Evolutionary conservation across 2,329 filamentous ascomycete genomes (phyloP).

Genomic region (Hawksworthiomyces lignivorus): DNA sequence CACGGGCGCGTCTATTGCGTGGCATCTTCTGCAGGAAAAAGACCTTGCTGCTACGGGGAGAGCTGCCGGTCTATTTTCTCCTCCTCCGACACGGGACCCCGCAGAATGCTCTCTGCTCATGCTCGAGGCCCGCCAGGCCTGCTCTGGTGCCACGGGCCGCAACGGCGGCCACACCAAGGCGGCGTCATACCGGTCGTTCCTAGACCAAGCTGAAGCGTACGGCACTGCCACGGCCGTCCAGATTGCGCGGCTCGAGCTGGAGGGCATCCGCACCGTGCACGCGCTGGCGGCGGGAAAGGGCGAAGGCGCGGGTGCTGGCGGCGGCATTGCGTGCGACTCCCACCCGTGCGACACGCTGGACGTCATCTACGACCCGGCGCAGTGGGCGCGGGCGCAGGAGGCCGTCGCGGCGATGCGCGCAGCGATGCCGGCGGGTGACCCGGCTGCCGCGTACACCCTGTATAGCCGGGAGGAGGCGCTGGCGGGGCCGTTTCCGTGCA

Average conservation of each 20-base stretch:
- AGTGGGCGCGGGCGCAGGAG: constrained; percentile 30
- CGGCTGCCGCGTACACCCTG: constrained; percentile 36
- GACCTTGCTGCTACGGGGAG: no score
- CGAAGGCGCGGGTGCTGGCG: constrained; percentile 40
- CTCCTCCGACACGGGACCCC: no score
- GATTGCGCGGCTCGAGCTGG: constrained; percentile 44
- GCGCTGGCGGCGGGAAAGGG: constrained; percentile 38
- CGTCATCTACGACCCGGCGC: constrained; percentile 43
- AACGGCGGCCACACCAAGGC: constrained; percentile 41
- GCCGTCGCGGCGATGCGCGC: constrained; percentile 37
- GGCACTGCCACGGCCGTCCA: constrained; percentile 41
- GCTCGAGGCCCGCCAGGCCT: constrained; percentile 58
- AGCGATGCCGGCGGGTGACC: constrained; percentile 31
- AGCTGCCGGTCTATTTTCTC: no score
- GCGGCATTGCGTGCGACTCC: constrained; percentile 43
- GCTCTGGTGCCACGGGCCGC: constrained; percentile 58
- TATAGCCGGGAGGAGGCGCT: constrained; percentile 33
- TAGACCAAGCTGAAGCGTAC: constrained; percentile 34
- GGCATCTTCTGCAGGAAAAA: constrained; percentile 33
- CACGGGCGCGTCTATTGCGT: constrained; percentile 52
- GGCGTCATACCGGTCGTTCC: constrained; percentile 41
- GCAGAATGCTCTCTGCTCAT: constrained; percentile 53
- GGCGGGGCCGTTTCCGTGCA: constrained; percentile 31
- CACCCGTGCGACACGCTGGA: constrained; percentile 47
- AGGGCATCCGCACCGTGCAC: constrained; percentile 48